A percentile compares a stretch with the other conserved stretches of the same genome.
Evolutionary conservation across 129 eudicot genomes (phyloP).

Genomic region (Helichrysum umbraculigerum): DNA sequence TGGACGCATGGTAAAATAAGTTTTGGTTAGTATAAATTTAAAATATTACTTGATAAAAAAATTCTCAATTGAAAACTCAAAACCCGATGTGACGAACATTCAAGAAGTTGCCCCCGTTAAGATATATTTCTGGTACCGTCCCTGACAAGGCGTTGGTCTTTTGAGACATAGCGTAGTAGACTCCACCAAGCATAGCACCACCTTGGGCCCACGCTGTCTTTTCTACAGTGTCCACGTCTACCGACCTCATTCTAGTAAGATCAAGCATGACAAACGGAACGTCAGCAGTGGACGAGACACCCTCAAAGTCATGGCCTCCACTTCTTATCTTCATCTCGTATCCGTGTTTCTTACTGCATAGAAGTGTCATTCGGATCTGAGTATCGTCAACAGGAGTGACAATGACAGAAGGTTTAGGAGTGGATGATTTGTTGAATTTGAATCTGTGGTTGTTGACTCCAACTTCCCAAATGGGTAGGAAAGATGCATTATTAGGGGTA

Average conservation of each 20-base stretch:
- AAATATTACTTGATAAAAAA: too few species aligned
- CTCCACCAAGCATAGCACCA: constrained; percentile 32
- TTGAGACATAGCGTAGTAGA: constrained; percentile 23
- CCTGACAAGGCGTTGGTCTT: constrained; percentile 22
- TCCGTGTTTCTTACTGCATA: constrained; percentile 2
- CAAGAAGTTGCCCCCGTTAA: too few species aligned
- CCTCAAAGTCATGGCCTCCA: constrained; percentile 33
- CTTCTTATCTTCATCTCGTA: constrained; percentile 21
- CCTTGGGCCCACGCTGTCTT: constrained; percentile 24
- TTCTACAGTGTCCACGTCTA: constrained; percentile 12
- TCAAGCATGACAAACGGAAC: constrained; percentile 30
- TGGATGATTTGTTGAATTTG: neutral
- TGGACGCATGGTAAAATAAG: too few species aligned
- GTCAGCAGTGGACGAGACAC: constrained; percentile 25
- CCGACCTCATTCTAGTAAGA: constrained; percentile 9
- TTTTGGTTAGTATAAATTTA: too few species aligned
- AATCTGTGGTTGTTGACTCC: neutral
- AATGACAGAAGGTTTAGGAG: constrained; percentile 19
- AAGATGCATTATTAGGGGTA: constrained; percentile 11
- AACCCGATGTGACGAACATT: too few species aligned
- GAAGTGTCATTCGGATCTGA: neutral
- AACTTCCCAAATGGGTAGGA: neutral
- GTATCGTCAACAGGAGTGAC: constrained; percentile 10
- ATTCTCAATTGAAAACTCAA: too few species aligned
- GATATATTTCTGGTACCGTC: too few species aligned